Evolutionary conservation across 2,329 filamentous ascomycete species (phyloP).

Genomic region (Anthostomella pinea): DNA sequence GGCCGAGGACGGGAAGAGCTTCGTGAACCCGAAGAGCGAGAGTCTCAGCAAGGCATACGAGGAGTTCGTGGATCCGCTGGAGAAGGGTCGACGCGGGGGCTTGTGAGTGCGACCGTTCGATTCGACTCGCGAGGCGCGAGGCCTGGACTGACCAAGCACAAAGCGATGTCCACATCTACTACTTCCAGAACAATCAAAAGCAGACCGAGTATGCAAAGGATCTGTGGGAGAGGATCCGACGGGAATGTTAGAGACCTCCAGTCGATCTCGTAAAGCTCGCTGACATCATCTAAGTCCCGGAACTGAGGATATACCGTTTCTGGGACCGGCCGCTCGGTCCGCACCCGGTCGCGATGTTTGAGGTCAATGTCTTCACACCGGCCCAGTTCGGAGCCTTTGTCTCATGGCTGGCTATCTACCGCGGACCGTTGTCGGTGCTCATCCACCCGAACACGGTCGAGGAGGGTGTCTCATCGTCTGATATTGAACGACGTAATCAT

Average conservation of each 20-base stretch:
- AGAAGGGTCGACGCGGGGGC: conserved; percentile 63
- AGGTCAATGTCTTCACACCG: conserved; percentile 84
- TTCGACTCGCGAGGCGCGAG: background rate
- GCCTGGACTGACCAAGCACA: background rate
- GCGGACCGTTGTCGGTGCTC: conserved; percentile 75
- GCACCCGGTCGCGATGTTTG: conserved; percentile 85
- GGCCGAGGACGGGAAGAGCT: conserved; percentile 73
- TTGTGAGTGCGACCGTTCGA: conserved; percentile 60
- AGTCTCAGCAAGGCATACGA: conserved; percentile 67
- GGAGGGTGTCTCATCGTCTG: conserved; percentile 30
- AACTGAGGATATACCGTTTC: conserved; percentile 76
- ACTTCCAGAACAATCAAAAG: conserved; percentile 60
- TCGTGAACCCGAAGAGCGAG: conserved; percentile 58
- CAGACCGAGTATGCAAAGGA: conserved; percentile 67
- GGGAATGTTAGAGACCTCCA: conserved; percentile 61
- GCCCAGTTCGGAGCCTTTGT: conserved; percentile 87
- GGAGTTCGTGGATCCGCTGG: conserved; percentile 64
- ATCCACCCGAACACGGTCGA: conserved; percentile 74
- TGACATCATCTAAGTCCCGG: conserved; percentile 59
- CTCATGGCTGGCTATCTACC: conserved; percentile 77
- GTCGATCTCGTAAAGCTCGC: background rate
- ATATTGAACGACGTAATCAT: conserved; percentile 53
- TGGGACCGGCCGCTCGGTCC: conserved; percentile 79
- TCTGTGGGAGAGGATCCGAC: conserved; percentile 73
- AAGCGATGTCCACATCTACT: conserved; percentile 83